Conservation (phyloP, 2,329 filamentous ascomycete genomes). For the Hypoxylon sp. region DNA sequence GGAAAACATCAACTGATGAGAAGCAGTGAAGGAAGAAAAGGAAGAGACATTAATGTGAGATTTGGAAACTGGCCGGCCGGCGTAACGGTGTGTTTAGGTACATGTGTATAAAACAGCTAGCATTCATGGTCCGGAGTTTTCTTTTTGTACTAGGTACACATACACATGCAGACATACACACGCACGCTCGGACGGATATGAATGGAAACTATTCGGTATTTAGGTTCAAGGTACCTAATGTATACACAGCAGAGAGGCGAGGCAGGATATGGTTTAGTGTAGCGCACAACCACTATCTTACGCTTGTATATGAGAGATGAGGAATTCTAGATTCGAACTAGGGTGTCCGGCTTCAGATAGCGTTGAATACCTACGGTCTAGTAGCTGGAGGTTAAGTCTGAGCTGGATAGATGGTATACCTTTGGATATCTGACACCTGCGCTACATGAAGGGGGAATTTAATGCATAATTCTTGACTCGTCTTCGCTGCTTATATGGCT, state of each 20-base stretch:
- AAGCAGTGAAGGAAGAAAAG: not conserved
- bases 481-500: not conserved
- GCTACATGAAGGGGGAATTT: not conserved
- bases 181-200: not conserved
- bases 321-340: conserved; percentile 1
- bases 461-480: not conserved
- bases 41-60: conserved; percentile 15
- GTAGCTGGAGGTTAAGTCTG: not conserved
- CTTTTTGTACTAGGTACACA: conserved; percentile 9
- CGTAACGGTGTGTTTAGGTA: conserved; percentile 20
- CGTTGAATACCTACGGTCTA: not conserved
- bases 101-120: conserved; percentile 27
- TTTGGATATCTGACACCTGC: not conserved
- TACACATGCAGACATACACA: not conserved
- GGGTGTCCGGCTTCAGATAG: not conserved
- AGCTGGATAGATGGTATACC: conserved; percentile 1
- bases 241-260: too few species aligned
- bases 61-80: conserved; percentile 18
- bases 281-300: conserved; percentile 7
- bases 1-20: not conserved
- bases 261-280: too few species aligned
- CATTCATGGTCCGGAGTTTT: conserved; percentile 30
- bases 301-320: conserved; percentile 14
- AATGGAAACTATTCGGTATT: not conserved
- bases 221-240: too few species aligned